A percentile compares a stretch with the other conserved stretches of the same genome.
These are phyloP conservation scores for Nemania abortiva DNA, from an alignment of 2,329 filamentous ascomycete species.

Conservation along the genomic window DNA sequence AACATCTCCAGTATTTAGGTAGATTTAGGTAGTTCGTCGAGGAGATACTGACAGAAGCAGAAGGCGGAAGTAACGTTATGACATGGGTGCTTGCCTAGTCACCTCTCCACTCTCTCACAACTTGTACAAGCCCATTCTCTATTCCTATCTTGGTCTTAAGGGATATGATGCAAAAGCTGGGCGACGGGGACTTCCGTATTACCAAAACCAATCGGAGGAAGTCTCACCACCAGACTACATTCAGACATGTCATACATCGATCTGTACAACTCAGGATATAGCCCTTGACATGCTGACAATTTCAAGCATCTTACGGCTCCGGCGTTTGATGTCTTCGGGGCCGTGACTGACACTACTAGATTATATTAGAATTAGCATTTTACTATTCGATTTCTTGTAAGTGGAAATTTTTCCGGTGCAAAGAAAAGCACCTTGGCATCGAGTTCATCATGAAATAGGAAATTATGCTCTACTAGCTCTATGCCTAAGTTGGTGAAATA, in stretches of 20 bases:
- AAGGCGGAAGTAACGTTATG: slow-evolving; percentile 8
- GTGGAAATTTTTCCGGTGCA: background rate
- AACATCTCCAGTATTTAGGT: slow-evolving; percentile 2
- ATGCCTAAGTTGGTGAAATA: background rate
- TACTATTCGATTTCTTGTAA: background rate
- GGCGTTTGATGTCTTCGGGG: background rate
- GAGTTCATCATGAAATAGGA: background rate
- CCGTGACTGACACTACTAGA: background rate
- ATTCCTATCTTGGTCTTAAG: slow-evolving; percentile 4
- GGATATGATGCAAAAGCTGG: background rate
- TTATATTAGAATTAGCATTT: background rate
- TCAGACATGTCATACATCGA: slow-evolving; percentile 15
- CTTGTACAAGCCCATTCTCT: slow-evolving; percentile 1
- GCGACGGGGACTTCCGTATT: slow-evolving; percentile 11
- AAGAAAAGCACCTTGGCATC: background rate
- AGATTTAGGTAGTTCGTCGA: slow-evolving; percentile 3
- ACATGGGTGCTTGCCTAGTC: slow-evolving; percentile 13
- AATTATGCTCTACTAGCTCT: slow-evolving; percentile 1
- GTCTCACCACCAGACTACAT: slow-evolving; percentile 10
- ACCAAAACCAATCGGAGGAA: slow-evolving; percentile 18
- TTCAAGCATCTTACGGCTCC: slow-evolving; percentile 15
- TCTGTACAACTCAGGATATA: background rate
- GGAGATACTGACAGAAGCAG: background rate
- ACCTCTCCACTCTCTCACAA: slow-evolving; percentile 13
- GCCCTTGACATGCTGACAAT: slow-evolving; percentile 29